Base-by-base conservation (phyloP, 495 filamentous ascomycete species). In the Penicillium maclennaniae region DNA sequence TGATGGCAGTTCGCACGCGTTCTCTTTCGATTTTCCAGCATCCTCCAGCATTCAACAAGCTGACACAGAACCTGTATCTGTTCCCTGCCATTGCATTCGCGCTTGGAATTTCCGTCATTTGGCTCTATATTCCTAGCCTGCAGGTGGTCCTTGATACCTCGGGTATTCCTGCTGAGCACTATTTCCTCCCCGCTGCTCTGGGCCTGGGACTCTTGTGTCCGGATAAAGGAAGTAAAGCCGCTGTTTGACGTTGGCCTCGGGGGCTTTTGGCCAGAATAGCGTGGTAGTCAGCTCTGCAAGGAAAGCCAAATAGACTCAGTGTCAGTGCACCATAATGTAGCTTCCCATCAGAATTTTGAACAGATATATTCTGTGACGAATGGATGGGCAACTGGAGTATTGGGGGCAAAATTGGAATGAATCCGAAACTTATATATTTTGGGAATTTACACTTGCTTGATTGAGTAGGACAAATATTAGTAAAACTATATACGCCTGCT, bases 11-110 rank as follows among this genome's bases (percentile, higher is more conserved):
- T 6, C 80, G 86, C 16, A 87, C 83, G 9, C 67, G 83, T 1
- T 77, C 82, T n/a, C 75, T 87, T 37, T 80, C 73, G 45, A 81
- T 88, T 49, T 81, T 89, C 58, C 81, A 86, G 47, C 82, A 86
- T 15, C 79, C 83, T 7, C 85, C 84, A 0, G 58, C 75, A 7
- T 79, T 83, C 61, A 83, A 82, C 53, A 77, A 76, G 8, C 5
- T 23, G 23, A 82, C 82, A 0, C 72, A 78, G 38, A 89, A 88
- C 58, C 63, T 77, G 20, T 82, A 81, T 45, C 72, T 89, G 1
- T 81, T 87, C 60, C 85, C 82, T 0, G 81, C 84, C 2, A 83
- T 88, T 4, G 19, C 77, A 0, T 86, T 89, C 60, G 74, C 84
- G 0, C 57, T 89, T 4, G 65, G 69, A 16, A 83, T 87, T 70